A percentile compares a stretch with the other conserved stretches of the same genome.
phyloP scores from a whole-genome alignment of 768 basidiomycete genomes.

The Boletus edulis region DNA sequence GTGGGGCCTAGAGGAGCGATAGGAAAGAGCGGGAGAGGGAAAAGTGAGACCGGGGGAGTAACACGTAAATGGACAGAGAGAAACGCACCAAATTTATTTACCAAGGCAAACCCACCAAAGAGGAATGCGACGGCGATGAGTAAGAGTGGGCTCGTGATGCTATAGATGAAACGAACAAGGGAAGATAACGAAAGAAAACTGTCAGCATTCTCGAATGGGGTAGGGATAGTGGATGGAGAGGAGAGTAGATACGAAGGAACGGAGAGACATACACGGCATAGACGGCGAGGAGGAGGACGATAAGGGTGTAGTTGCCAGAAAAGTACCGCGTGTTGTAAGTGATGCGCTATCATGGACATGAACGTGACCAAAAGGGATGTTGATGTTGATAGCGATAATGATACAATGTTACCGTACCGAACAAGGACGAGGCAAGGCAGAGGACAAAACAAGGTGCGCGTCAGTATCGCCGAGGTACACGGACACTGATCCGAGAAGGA shows the following conservation, averaged over 20 bases:
- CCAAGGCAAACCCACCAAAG: slow-evolving; percentile 84
- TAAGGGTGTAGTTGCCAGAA: slow-evolving; percentile 86
- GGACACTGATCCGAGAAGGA: too few species aligned
- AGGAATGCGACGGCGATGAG: slow-evolving; percentile 85
- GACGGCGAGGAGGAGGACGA: slow-evolving; percentile 74
- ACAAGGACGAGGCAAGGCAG: too few species aligned
- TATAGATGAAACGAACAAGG: not conserved
- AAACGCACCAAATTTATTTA: slow-evolving; percentile 81
- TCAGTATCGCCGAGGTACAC: too few species aligned
- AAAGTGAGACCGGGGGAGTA: too few species aligned
- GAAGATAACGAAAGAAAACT: too few species aligned
- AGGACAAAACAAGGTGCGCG: too few species aligned
- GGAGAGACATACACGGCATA: slow-evolving; percentile 70
- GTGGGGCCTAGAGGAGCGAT: slow-evolving; percentile 47
- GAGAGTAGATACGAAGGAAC: not conserved
- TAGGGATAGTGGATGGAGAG: too few species aligned
- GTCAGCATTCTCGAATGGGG: not conserved
- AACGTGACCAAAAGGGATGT: too few species aligned
- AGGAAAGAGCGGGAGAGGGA: too few species aligned
- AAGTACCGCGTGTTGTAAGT: slow-evolving; percentile 93
- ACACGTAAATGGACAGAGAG: not conserved
- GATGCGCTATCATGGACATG: slow-evolving; percentile 58
- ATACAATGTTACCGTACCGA: too few species aligned
- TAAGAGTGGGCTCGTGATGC: slow-evolving; percentile 79
- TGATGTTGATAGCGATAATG: too few species aligned